Evolutionary conservation across 2,329 filamentous ascomycete genomes (phyloP).

Genomic region (Xylariaceae sp.): DNA sequence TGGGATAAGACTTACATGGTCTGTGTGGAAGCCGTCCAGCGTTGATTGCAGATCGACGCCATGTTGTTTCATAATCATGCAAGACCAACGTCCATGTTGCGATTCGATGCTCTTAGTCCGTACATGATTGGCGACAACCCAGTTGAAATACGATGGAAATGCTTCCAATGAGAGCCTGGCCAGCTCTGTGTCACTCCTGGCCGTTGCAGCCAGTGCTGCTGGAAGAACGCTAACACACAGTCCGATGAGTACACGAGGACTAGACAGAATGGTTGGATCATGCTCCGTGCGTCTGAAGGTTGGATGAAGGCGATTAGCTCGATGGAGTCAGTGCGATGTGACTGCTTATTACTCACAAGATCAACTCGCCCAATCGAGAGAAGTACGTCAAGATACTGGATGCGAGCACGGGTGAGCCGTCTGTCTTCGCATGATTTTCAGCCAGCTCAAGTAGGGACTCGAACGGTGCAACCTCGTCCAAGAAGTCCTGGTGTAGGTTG

Average conservation of each 20-base stretch:
- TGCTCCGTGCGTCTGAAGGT: slow-evolving; percentile 10
- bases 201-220: slow-evolving; percentile 17
- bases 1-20: slow-evolving; percentile 5
- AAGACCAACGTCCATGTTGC: slow-evolving; percentile 18
- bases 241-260: slow-evolving; percentile 10
- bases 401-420: slow-evolving; percentile 15
- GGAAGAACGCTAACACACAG: slow-evolving; percentile 18
- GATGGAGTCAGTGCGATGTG: not conserved
- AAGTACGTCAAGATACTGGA: slow-evolving; percentile 18
- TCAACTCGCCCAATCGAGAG: slow-evolving; percentile 15
- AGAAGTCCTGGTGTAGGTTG: slow-evolving; percentile 13
- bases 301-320: not conserved
- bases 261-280: slow-evolving; percentile 13
- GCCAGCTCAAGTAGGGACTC: slow-evolving; percentile 18
- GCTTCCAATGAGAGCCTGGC: slow-evolving; percentile 13
- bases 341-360: slow-evolving; percentile 12
- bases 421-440: slow-evolving; percentile 15
- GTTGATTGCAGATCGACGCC: slow-evolving; percentile 6
- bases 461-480: slow-evolving; percentile 12
- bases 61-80: slow-evolving; percentile 11
- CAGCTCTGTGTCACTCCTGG: slow-evolving; percentile 14
- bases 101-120: slow-evolving; percentile 15
- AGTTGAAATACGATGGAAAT: slow-evolving; percentile 16
- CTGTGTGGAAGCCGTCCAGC: slow-evolving; percentile 16
- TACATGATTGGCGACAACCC: slow-evolving; percentile 9